A percentile compares a stretch with the other conserved stretches of the same genome.
Evolutionary conservation across 2,329 filamentous ascomycete species (phyloP).

Genomic region (Phaeophleospora eucalypticola): DNA sequence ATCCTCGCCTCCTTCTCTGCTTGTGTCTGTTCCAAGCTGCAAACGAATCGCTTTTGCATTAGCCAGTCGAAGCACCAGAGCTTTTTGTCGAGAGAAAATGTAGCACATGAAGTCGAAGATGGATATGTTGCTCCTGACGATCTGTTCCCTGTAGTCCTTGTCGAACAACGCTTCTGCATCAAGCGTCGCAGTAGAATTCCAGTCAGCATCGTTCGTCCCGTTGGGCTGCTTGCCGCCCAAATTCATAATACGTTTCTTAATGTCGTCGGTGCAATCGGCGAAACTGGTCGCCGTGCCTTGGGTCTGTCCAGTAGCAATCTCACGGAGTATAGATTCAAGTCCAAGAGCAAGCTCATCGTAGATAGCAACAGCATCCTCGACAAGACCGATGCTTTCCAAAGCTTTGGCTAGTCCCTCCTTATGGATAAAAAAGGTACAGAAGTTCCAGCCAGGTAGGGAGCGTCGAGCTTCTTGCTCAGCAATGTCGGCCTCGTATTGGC

Average conservation of each 20-base stretch:
- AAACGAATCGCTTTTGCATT: slow-evolving; percentile 52
- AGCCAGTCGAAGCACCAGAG: slow-evolving; percentile 75
- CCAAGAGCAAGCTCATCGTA: slow-evolving; percentile 93
- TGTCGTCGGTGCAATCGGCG: slow-evolving; percentile 66
- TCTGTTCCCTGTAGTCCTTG: slow-evolving; percentile 86
- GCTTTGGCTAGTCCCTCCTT: slow-evolving; percentile 92
- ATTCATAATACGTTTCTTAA: slow-evolving; percentile 39
- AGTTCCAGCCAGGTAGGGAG: slow-evolving; percentile 91
- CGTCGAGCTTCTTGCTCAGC: slow-evolving; percentile 88
- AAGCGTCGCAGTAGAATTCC: slow-evolving; percentile 10
- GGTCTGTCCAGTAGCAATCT: slow-evolving; percentile 59
- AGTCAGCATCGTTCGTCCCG: slow-evolving; percentile 12
- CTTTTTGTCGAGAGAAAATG: slow-evolving; percentile 84
- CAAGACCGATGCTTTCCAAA: slow-evolving; percentile 91
- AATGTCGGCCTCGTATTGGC: slow-evolving; percentile 95
- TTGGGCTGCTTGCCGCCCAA: slow-evolving; percentile 13
- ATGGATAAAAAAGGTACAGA: slow-evolving; percentile 97
- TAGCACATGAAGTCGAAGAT: slow-evolving; percentile 94
- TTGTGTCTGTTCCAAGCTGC: slow-evolving; percentile 33
- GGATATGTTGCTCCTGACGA: slow-evolving; percentile 90
- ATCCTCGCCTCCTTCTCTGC: slow-evolving; percentile 56
- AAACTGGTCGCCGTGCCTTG: slow-evolving; percentile 70
- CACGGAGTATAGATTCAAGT: slow-evolving; percentile 74
- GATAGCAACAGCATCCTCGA: slow-evolving; percentile 89
- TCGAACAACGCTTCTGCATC: slow-evolving; percentile 31